phyloP scores from a whole-genome alignment of 139 green algal species.

The Chlorella sp. region DNA sequence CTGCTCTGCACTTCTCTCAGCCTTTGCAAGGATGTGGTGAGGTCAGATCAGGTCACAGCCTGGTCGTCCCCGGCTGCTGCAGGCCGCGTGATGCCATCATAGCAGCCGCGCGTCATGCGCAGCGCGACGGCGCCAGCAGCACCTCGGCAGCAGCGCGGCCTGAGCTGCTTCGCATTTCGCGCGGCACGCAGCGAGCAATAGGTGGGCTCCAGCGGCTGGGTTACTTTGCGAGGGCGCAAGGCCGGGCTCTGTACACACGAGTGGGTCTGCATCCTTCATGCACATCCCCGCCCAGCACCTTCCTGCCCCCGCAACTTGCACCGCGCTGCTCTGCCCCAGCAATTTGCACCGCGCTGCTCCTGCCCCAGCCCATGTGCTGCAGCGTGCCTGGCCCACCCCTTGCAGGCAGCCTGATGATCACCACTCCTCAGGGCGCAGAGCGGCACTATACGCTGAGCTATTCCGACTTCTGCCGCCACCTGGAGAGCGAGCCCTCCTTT shows the following conservation, averaged over 20 bases:
- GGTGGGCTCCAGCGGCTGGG: not conserved
- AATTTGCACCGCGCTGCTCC: not conserved
- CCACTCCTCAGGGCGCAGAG: constrained; percentile 55
- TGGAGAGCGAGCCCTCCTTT: constrained; percentile 54
- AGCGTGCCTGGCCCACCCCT: not conserved
- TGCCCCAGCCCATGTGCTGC: not conserved
- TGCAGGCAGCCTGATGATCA: constrained; percentile 66
- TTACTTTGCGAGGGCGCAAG: too few relatives aligned
- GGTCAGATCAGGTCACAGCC: too few relatives aligned
- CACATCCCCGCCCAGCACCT: too few relatives aligned
- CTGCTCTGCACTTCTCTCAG: too few relatives aligned
- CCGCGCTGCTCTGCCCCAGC: not conserved
- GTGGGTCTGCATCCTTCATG: too few relatives aligned
- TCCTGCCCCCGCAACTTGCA: not conserved
- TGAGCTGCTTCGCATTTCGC: constrained; percentile 44
- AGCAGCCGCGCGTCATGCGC: not conserved
- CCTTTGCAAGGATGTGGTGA: too few relatives aligned
- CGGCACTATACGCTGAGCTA: constrained; percentile 73
- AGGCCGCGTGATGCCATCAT: too few relatives aligned
- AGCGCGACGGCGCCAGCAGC: not conserved
- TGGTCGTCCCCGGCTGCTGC: too few relatives aligned
- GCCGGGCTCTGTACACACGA: too few relatives aligned
- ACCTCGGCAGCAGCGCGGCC: not conserved
- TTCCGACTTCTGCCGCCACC: constrained; percentile 47
- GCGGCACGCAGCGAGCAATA: constrained; percentile 66